These are phyloP conservation scores for Millerozyma acaciae DNA, from an alignment of 805 yeast genomes.

Conservation along the genomic window DNA sequence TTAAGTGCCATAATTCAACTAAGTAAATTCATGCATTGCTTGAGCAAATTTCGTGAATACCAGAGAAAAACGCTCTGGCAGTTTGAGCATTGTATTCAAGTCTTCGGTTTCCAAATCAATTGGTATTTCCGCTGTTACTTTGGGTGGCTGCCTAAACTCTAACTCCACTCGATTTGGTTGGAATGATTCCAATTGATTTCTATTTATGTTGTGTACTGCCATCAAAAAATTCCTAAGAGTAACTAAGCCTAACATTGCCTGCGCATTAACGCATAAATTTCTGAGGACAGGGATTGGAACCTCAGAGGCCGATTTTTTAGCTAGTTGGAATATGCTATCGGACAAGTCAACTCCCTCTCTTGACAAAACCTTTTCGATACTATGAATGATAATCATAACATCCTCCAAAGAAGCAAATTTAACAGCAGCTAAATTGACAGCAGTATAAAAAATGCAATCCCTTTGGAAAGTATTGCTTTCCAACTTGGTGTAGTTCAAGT, in stretches of 20 bases:
- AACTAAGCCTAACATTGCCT: slow-evolving; percentile 10
- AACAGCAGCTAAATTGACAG: slow-evolving; percentile 36
- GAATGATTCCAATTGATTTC: slow-evolving; percentile 22
- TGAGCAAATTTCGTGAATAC: slow-evolving; percentile 7
- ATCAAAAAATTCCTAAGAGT: slow-evolving; percentile 18
- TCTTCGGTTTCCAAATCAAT: slow-evolving; percentile 7
- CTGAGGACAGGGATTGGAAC: background rate
- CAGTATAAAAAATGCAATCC: slow-evolving; percentile 21
- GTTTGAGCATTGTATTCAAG: slow-evolving; percentile 3
- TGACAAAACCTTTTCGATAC: slow-evolving; percentile 41
- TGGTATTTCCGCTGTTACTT: slow-evolving; percentile 8
- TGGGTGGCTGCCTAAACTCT: slow-evolving; percentile 31
- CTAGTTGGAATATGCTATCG: slow-evolving; percentile 15
- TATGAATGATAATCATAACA: slow-evolving; percentile 39
- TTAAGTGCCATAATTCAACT: slow-evolving; percentile 4
- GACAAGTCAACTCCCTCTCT: slow-evolving; percentile 39
- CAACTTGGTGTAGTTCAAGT: slow-evolving; percentile 4
- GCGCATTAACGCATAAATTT: slow-evolving; percentile 7
- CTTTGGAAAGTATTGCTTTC: slow-evolving; percentile 12
- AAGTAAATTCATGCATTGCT: slow-evolving; percentile 10
- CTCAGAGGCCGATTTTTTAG: slow-evolving; percentile 4
- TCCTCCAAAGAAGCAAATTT: slow-evolving; percentile 49
- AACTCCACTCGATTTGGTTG: slow-evolving; percentile 26
- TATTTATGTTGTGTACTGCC: slow-evolving; percentile 17
- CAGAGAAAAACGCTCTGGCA: slow-evolving; percentile 3